Conservation (phyloP, 2,329 filamentous ascomycete species). For the Harringtonia lauricola region DNA sequence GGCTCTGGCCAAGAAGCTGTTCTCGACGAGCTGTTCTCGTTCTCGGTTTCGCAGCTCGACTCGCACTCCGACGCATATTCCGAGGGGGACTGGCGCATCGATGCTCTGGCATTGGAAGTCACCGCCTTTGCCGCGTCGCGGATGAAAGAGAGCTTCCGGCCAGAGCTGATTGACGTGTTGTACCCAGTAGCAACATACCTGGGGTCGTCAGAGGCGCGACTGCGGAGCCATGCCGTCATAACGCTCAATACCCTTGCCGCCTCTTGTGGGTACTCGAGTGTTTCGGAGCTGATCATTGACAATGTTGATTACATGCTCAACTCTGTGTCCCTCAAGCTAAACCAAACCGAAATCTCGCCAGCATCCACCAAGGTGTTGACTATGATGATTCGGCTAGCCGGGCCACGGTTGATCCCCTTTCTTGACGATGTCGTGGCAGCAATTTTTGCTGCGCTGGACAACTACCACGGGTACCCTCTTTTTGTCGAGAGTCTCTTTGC, state of each 20-base stretch:
- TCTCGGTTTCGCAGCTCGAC: conserved; percentile 52
- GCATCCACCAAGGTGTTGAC: conserved; percentile 80
- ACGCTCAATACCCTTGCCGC: conserved; percentile 71
- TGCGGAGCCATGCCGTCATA: conserved; percentile 74
- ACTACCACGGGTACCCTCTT: conserved; percentile 82
- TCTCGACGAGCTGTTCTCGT: conserved; percentile 57
- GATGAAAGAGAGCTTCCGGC: conserved; percentile 57
- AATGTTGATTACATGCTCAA: conserved; percentile 98
- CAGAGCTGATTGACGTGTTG: conserved; percentile 80
- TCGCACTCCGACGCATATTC: conserved; percentile 34
- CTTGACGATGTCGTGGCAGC: conserved; percentile 84
- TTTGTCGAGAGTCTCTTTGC: conserved; percentile 80
- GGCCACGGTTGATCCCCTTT: conserved; percentile 71
- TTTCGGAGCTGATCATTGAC: conserved; percentile 70
- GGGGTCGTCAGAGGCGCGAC: conserved; percentile 53
- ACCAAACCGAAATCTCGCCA: conserved; percentile 84
- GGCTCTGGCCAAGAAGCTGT: conserved; percentile 27
- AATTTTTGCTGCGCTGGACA: conserved; percentile 86
- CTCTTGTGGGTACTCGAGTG: conserved; percentile 62
- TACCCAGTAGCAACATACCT: conserved; percentile 88
- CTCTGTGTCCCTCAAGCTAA: conserved; percentile 77
- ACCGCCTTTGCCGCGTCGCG: conserved; percentile 64
- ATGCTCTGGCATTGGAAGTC: conserved; percentile 72
- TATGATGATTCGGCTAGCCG: conserved; percentile 90
- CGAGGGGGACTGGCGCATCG: conserved; percentile 56